Percentiles rank a stretch among this genome's conserved stretches.
Conservation (phyloP, 441 rosid genomes). For the Gossypium schwendimanii region DNA sequence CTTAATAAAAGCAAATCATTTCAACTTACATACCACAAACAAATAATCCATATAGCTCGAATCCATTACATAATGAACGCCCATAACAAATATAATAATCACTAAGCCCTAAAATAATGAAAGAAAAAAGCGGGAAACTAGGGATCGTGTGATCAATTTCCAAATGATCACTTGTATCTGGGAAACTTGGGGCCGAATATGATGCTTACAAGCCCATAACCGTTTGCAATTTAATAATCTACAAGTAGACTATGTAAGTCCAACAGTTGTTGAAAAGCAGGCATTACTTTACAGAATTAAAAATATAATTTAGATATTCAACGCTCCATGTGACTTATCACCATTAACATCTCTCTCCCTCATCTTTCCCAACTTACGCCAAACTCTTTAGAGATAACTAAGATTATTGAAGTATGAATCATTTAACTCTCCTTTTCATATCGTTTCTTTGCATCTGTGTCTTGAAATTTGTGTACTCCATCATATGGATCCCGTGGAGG, state of each 20-base stretch:
- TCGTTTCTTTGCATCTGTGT: conserved; percentile 5
- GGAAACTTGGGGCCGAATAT: not conserved
- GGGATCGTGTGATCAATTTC: no score
- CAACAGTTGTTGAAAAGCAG: not conserved
- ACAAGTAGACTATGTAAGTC: not conserved
- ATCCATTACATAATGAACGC: no score
- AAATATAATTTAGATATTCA: not conserved
- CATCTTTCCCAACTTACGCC: not conserved
- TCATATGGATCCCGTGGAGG: conserved; percentile 40
- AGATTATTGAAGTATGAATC: not conserved
- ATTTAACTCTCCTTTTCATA: not conserved
- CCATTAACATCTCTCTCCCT: not conserved
- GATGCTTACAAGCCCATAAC: not conserved
- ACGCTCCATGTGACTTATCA: not conserved
- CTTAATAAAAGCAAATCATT: no score
- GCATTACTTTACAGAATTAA: not conserved
- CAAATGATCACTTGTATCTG: no score
- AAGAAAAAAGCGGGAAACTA: no score
- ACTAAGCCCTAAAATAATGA: no score
- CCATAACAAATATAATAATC: no score
- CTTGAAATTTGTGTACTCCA: not conserved
- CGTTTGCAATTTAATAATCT: no score
- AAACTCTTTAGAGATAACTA: not conserved
- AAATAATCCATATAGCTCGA: no score
- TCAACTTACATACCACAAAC: no score